phyloP scores from a whole-genome alignment of 73 alveolate species.

The Tetrahymena malaccensis region DNA sequence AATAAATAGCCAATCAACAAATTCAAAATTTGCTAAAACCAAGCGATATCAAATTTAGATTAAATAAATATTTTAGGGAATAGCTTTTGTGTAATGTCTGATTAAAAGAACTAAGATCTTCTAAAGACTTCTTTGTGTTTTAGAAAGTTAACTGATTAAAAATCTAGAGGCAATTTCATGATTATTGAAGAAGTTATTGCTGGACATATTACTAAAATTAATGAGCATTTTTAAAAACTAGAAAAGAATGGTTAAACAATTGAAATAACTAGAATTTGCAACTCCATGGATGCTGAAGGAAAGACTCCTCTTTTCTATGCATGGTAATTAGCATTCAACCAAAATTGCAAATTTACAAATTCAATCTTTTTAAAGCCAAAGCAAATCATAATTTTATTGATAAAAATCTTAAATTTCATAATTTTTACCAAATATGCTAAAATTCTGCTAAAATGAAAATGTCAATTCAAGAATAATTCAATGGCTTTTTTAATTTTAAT shows the following conservation, averaged over 20 bases:
- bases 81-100: background rate
- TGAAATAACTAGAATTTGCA: background rate
- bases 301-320: slow-evolving; percentile 43
- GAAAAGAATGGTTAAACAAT: background rate
- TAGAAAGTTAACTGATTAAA: background rate
- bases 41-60: no score
- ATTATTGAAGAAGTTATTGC: background rate
- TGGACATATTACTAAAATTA: background rate
- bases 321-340: background rate
- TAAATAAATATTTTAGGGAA: background rate
- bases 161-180: background rate
- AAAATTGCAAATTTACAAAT: background rate
- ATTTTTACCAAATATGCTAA: no score
- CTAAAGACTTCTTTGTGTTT: background rate
- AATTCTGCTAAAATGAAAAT: no score
- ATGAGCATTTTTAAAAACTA: background rate
- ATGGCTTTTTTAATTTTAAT: no score
- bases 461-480: no score
- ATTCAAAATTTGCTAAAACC: background rate
- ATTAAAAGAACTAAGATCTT: background rate
- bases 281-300: slow-evolving; percentile 40
- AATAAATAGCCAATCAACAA: background rate
- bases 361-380: background rate
- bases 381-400: no score
- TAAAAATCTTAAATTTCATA: no score